phyloP scores from a whole-genome alignment of 23 red algal species.

The Gracilaria gracilis region DNA sequence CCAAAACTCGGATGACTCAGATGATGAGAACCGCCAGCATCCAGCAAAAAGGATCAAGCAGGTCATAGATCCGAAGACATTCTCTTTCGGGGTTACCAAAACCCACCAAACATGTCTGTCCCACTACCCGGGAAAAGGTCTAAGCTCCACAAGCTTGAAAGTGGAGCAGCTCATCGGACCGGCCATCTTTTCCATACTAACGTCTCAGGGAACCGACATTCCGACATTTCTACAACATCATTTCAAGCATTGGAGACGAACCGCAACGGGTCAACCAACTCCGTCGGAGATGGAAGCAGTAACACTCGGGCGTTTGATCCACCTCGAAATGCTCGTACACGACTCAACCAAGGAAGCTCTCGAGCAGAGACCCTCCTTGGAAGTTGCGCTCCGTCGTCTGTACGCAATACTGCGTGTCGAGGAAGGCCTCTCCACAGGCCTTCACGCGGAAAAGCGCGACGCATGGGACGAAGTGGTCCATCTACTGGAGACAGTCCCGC shows the following conservation, averaged over 20 bases:
- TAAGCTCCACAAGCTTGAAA: neutral
- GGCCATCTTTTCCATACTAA: neutral
- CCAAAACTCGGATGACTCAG: too few species aligned
- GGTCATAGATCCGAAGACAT: neutral
- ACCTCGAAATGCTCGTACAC: neutral
- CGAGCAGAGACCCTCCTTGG: neutral
- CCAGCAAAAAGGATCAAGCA: too few species aligned
- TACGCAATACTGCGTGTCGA: neutral
- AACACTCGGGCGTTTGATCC: neutral
- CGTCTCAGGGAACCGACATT: neutral
- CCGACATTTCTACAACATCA: neutral
- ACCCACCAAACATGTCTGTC: neutral
- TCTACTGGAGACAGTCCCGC: too few species aligned
- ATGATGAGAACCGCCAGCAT: too few species aligned
- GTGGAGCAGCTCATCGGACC: neutral
- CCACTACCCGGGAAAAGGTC: neutral
- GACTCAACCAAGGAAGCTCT: neutral
- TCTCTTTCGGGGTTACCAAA: neutral
- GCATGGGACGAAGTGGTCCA: too few species aligned
- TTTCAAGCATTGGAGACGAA: neutral
- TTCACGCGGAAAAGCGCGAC: too few species aligned
- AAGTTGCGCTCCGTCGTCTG: neutral
- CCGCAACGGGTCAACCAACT: neutral
- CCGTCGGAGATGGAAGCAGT: neutral
- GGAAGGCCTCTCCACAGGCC: neutral